These are phyloP conservation scores for Chytriomyces sp. DNA, from an alignment of 192 early-diverging fungal species.

Conservation along the genomic window DNA sequence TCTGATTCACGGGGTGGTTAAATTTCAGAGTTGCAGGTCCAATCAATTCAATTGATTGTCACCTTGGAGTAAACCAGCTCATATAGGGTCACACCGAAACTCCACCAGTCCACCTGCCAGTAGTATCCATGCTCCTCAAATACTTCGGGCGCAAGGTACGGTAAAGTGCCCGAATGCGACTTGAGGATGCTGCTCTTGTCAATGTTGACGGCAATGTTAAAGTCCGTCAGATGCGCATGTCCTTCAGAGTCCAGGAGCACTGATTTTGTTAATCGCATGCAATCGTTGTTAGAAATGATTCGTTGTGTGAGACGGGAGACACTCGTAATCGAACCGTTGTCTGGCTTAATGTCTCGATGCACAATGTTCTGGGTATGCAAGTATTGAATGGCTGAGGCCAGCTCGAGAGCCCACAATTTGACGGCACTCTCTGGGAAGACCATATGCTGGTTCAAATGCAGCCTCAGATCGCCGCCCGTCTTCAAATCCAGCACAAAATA, in stretches of 20 bases:
- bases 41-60: constrained; percentile 1
- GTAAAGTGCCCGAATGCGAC: constrained; percentile 85
- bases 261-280: background rate
- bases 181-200: constrained; percentile 70
- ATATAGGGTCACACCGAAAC: constrained; percentile 76
- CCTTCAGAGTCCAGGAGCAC: constrained; percentile 76
- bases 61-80: constrained; percentile 83
- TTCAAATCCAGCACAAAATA: constrained; percentile 95
- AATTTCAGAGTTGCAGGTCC: background rate
- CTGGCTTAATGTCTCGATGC: constrained; percentile 94
- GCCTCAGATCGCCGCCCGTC: constrained; percentile 93
- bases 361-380: constrained; percentile 83
- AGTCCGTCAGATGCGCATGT: constrained; percentile 92
- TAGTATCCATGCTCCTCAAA: constrained; percentile 59
- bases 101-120: constrained; percentile 75
- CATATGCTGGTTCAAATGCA: constrained; percentile 77
- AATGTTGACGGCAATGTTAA: constrained; percentile 90
- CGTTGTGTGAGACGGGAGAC: background rate
- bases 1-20: constrained; percentile 33
- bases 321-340: constrained; percentile 63
- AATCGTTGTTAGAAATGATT: background rate
- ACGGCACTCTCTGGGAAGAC: constrained; percentile 78
- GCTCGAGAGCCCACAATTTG: constrained; percentile 87
- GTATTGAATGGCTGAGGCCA: constrained; percentile 79
- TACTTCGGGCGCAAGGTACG: constrained; percentile 79